Conservation (phyloP, 1,284 basidiomycete species). For the Ganoderma lucidum region DNA sequence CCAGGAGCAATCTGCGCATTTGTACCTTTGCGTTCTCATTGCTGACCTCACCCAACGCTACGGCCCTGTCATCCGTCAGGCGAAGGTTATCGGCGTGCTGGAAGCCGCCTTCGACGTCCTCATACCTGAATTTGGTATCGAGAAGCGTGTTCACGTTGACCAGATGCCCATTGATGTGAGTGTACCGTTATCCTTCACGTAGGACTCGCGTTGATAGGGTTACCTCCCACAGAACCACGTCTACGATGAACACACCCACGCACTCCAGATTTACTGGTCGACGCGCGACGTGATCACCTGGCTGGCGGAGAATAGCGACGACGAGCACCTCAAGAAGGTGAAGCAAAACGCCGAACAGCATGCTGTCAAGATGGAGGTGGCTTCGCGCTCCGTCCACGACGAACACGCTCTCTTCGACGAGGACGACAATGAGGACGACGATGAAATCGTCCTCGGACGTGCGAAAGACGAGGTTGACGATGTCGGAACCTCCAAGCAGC, state of each 20-base stretch:
- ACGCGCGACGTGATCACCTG: constrained; percentile 91
- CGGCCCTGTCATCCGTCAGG: constrained; percentile 93
- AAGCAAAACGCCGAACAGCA: constrained; percentile 89
- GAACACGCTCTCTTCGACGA: constrained; percentile 91
- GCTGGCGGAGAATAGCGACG: constrained; percentile 94
- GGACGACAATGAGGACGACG: constrained; percentile 80
- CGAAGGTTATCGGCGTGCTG: constrained; percentile 92
- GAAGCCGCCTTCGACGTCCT: constrained; percentile 97
- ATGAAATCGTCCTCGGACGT: constrained; percentile 83
- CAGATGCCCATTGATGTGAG: constrained; percentile 95
- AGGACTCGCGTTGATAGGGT: neutral
- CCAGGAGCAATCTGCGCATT: constrained; percentile 95
- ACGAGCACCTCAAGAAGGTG: constrained; percentile 92
- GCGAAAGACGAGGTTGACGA: constrained; percentile 51
- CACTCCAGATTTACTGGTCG: constrained; percentile 93
- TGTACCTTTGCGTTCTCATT: constrained; percentile 95
- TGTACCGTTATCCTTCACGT: neutral
- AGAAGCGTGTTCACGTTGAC: constrained; percentile 98
- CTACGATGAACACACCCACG: constrained; percentile 91
- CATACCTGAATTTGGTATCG: constrained; percentile 94
- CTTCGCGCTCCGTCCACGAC: constrained; percentile 80
- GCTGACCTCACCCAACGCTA: constrained; percentile 93
- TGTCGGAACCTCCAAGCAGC: constrained; percentile 76
- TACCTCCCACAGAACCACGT: constrained; percentile 76
- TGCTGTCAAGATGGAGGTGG: constrained; percentile 87